Percentiles rank a stretch among this genome's conserved stretches.
These are phyloP conservation scores for Globisporangium ultimum DNA, from an alignment of 352 stramenopile species.

Conservation along the genomic window DNA sequence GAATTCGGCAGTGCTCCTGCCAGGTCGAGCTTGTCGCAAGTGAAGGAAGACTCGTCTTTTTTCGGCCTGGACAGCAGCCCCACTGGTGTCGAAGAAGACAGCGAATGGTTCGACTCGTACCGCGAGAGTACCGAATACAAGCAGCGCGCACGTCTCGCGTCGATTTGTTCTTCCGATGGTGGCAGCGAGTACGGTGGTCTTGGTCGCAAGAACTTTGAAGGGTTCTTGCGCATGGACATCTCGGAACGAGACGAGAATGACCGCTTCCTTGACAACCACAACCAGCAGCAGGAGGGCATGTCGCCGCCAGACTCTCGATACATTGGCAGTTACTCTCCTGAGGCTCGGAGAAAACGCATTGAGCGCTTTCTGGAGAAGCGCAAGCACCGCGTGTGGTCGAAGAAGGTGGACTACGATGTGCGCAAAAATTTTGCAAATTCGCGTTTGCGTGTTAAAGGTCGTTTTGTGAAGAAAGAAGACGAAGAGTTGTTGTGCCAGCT, in stretches of 20 bases:
- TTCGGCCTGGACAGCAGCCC: slow-evolving; percentile 60
- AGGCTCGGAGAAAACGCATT: slow-evolving; percentile 81
- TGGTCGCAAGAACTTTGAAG: slow-evolving; percentile 66
- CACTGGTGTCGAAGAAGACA: slow-evolving; percentile 64
- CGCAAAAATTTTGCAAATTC: slow-evolving; percentile 99
- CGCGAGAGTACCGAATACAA: slow-evolving; percentile 61
- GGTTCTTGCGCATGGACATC: slow-evolving; percentile 83
- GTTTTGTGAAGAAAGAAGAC: slow-evolving; percentile 99
- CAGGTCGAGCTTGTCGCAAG: slow-evolving; percentile 57
- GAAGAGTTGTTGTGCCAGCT: slow-evolving; percentile 87
- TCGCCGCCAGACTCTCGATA: slow-evolving; percentile 46
- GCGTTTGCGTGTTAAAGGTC: slow-evolving; percentile 95
- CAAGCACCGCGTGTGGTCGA: slow-evolving; percentile 92
- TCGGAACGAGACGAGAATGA: slow-evolving; percentile 58
- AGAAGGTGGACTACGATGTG: slow-evolving; percentile 99
- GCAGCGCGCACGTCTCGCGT: slow-evolving; percentile 62
- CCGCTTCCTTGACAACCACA: neutral
- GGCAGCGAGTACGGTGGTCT: slow-evolving; percentile 72
- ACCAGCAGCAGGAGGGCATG: slow-evolving; percentile 25
- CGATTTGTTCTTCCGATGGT: slow-evolving; percentile 72
- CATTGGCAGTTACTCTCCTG: slow-evolving; percentile 88
- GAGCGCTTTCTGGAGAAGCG: slow-evolving; percentile 91
- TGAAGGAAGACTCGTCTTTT: slow-evolving; percentile 60
- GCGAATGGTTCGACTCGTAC: slow-evolving; percentile 58
- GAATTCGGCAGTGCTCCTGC: slow-evolving; percentile 37